Evolutionary conservation across 2,329 filamentous ascomycete species (phyloP), one percentile per base, ranked within the genome.

Genomic region (Setomelanomma holmii): DNA sequence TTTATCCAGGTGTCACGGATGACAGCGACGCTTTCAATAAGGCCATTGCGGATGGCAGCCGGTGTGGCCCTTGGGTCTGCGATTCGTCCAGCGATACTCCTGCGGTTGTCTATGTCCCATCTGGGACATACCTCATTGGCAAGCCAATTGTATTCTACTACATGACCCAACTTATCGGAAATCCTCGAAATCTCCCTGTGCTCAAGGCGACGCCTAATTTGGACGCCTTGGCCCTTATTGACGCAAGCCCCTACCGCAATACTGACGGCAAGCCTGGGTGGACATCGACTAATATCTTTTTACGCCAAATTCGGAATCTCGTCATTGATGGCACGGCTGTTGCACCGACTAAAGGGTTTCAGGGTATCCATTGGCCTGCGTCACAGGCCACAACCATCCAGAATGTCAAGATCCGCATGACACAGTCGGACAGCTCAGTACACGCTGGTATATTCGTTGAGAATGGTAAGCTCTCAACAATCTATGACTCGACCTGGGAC

Each of bases 261-360:
- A 50, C 33, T 71, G 64, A 62, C 46, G 72, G 68, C 6, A 58
- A 67, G 51, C 66, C 75, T 45, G 78, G 78, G 53, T 81, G 76
- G 76, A 71, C 67, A 2, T 79, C 84, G 0, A 85, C 84, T 36
- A 87, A 85, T 61, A 80, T 88, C 8, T 90, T 90, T 69, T 84
- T 80, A 61, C 79, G 86, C 24, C 83, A 86, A 56, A 82, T 90
- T 51, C 80, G 86, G 8, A 90, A 91, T 64, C 79, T 91, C 50
- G 77, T 86, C 51, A 70, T 75, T n/a, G 87, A 90, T 65, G 72
- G 81, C 30, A 85, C 82, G 2, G 74, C 75, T 5, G 77, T 85
- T 3, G 74, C 79, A 39, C 67, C 80, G 0, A 63, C 70, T 4
- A 76, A 69, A 11, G 71, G 76, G 1, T 79, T 81, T 1, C 77